These are phyloP conservation scores for Syzygium aromaticum DNA, from an alignment of 345 rosid species.

Conservation along the genomic window DNA sequence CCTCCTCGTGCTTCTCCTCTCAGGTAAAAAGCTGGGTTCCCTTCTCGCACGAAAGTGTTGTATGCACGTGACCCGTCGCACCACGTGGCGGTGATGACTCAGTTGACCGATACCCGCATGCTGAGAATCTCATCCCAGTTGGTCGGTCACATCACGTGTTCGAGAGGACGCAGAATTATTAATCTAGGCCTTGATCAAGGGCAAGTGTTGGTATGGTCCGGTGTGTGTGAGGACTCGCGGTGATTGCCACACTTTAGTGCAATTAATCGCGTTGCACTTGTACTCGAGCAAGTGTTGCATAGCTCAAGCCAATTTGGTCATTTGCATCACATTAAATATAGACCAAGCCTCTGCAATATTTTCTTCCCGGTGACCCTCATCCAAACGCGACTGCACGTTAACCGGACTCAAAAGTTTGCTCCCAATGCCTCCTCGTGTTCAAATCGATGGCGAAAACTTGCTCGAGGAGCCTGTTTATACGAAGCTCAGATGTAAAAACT, in stretches of 20 bases:
- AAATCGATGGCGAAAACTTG: background rate
- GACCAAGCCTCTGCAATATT: background rate
- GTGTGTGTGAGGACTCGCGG: background rate
- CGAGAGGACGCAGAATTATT: accelerated
- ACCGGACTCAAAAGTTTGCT: background rate
- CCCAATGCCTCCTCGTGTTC: background rate
- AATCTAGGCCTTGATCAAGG: background rate
- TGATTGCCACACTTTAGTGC: background rate
- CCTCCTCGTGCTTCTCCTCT: background rate
- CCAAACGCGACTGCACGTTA: background rate
- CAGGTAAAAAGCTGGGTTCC: background rate
- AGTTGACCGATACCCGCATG: too few relatives aligned
- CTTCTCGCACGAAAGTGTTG: background rate
- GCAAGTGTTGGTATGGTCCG: background rate
- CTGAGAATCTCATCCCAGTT: too few relatives aligned
- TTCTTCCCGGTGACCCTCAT: background rate
- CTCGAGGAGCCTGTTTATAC: background rate
- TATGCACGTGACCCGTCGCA: background rate
- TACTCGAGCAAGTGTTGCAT: background rate
- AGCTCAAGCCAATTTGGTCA: background rate
- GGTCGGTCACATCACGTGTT: accelerated
- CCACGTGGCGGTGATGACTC: background rate
- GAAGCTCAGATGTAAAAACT: background rate
- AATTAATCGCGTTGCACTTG: background rate
- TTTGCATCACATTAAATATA: background rate